Evolutionary conservation across 202 grass and related monocot genomes (phyloP).

Genomic region (Panicum hallii): DNA sequence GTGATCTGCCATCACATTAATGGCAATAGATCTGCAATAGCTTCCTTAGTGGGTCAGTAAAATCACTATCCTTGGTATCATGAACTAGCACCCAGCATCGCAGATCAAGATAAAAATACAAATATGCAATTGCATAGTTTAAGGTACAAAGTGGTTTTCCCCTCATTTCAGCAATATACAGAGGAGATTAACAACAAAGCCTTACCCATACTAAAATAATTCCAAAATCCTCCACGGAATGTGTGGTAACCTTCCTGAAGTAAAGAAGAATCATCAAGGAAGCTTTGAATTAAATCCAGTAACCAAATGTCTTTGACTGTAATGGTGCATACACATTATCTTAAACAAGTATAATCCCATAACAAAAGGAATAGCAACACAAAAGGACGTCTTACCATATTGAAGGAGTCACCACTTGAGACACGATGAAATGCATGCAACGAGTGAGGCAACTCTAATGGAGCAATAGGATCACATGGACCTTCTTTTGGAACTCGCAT

Average conservation of each 20-base stretch:
- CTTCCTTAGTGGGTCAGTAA: background rate
- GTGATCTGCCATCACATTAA: background rate
- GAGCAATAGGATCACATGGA: constrained; percentile 84
- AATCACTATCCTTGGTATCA: constrained; percentile 8
- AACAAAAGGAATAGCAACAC: constrained; percentile 24
- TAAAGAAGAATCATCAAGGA: constrained; percentile 38
- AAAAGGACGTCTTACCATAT: constrained; percentile 65
- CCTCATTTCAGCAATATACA: background rate
- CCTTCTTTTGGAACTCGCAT: constrained; percentile 78
- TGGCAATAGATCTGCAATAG: background rate
- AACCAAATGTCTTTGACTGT: constrained; percentile 1
- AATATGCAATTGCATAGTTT: constrained; percentile 12
- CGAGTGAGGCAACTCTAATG: constrained; percentile 87
- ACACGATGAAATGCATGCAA: constrained; percentile 90
- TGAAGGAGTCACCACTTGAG: constrained; percentile 62
- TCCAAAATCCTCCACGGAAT: constrained; percentile 95
- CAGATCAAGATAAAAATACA: background rate
- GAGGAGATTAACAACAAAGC: constrained; percentile 14
- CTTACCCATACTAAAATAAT: constrained; percentile 98
- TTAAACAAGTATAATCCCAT: constrained; percentile 31
- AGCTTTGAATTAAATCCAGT: constrained; percentile 30
- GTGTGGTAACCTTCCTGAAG: constrained; percentile 85
- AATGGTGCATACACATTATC: constrained; percentile 15
- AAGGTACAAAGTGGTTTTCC: background rate
- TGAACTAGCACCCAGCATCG: background rate